phyloP scores from a whole-genome alignment of 2,329 filamentous ascomycete species.

The Paraphoma chrysanthemicola region DNA sequence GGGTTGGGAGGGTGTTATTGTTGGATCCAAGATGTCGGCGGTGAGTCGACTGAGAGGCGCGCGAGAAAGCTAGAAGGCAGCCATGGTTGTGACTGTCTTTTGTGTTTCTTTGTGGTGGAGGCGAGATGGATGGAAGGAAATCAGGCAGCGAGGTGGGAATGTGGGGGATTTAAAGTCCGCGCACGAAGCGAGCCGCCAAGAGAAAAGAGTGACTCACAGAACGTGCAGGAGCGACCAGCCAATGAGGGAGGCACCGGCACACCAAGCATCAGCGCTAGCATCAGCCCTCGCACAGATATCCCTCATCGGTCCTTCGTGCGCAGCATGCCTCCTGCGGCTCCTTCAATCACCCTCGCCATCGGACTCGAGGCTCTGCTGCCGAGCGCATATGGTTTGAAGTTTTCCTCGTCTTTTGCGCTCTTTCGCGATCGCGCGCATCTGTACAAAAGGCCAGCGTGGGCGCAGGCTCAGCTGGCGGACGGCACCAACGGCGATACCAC shows the following conservation, averaged over 20 bases:
- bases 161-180: constrained; percentile 30
- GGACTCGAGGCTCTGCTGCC: not conserved
- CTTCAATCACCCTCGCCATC: not conserved
- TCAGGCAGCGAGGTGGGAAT: constrained; percentile 38
- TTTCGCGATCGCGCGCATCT: not conserved
- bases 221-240: constrained; percentile 21
- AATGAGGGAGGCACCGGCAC: constrained; percentile 10
- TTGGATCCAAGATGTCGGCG: constrained; percentile 42
- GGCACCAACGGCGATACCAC: not conserved
- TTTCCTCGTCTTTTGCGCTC: not conserved
- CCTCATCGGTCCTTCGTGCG: not conserved
- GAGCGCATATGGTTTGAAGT: not conserved
- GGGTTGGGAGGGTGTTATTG: constrained; percentile 27
- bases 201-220: constrained; percentile 28
- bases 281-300: constrained; percentile 2
- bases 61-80: constrained; percentile 46
- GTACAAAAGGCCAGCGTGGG: not conserved
- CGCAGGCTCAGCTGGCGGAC: constrained; percentile 26
- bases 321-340: not conserved
- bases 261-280: constrained; percentile 22
- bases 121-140: constrained; percentile 29
- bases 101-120: constrained; percentile 24
- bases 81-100: constrained; percentile 47
- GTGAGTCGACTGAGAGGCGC: constrained; percentile 30
- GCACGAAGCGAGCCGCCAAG: constrained; percentile 26